Base-by-base conservation (phyloP, 345 rosid species). In the Populus tremula region DNA sequence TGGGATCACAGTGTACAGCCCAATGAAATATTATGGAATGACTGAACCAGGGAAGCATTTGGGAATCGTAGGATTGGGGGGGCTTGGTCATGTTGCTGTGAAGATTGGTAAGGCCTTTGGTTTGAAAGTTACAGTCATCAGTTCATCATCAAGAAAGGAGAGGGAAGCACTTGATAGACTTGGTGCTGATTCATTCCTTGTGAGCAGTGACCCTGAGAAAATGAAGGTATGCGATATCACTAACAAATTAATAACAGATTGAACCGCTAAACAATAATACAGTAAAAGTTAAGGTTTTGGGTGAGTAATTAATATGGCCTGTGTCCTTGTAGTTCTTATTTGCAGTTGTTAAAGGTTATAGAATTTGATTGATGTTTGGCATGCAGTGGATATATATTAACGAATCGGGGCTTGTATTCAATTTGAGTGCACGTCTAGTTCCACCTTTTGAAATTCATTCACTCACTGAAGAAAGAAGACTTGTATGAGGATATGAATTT, bases 71-170 rank as follows among this genome's bases (percentile, higher is more conserved):
- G 98, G 98, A 68, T 92, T 92, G 73, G 97, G 97, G 78, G 98
- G 98, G 18, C 91, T 94, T 73, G 98, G 97, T 77, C 98, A 94
- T 83, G 85, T 92, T 74, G 98, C 97, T 53, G 93, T 94, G 50
- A 94, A 90, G 85, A 82, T 94, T 50, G 97, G 80, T 49, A 94
- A 91, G 88, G 97, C 98, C 49, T 92, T 91, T 79, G 97, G 98
- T 29, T 77, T 94, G 85, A 88, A 90, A 83, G 96, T 94, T 67
- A 90, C 94, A 45, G 98, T 91, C 54, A 91, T 94, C 74, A 94
- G 98, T 79, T 59, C 87, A 71, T 91, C 96, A 38, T 78, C 91
- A 0, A 79, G 65, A 33, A 90, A 89, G 84, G 92, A 89, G 78
- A 74, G 77, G 35, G 92, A 89, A 82, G 94, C 91, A 20, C 67